Conservation (phyloP, 306 rosid genomes). For the Pyrus communis region DNA sequence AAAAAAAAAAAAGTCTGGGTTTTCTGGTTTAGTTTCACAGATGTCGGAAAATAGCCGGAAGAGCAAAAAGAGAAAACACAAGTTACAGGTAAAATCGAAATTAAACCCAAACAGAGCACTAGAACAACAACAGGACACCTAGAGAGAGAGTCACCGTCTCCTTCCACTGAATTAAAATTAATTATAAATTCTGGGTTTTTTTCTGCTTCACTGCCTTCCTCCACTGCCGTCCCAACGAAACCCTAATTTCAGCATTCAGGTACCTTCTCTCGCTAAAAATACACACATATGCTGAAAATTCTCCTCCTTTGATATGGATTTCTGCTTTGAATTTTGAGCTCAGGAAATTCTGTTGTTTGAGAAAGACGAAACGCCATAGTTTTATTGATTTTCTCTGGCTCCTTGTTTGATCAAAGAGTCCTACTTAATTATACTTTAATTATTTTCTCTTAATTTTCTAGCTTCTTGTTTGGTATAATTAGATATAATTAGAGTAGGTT, state of each 20-base stretch:
- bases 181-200: neutral
- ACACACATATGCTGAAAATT: neutral
- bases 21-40: neutral
- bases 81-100: neutral
- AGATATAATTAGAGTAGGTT: neutral
- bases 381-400: neutral
- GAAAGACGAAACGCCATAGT: neutral
- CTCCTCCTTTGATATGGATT: neutral
- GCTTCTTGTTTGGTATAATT: neutral
- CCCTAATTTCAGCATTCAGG: constrained; percentile 22
- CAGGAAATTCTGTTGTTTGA: neutral
- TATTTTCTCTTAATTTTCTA: neutral
- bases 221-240: neutral
- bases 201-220: neutral
- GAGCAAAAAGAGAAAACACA: neutral
- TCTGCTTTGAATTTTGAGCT: neutral
- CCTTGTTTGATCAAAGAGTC: neutral
- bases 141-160: neutral
- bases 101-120: neutral
- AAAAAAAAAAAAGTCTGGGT: neutral
- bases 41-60: constrained; percentile 7
- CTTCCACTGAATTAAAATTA: neutral
- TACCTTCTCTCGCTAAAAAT: neutral
- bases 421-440: neutral
- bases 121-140: neutral